phyloP scores from a whole-genome alignment of 2,329 filamentous ascomycete species.

The Colletotrichum caudatum region DNA sequence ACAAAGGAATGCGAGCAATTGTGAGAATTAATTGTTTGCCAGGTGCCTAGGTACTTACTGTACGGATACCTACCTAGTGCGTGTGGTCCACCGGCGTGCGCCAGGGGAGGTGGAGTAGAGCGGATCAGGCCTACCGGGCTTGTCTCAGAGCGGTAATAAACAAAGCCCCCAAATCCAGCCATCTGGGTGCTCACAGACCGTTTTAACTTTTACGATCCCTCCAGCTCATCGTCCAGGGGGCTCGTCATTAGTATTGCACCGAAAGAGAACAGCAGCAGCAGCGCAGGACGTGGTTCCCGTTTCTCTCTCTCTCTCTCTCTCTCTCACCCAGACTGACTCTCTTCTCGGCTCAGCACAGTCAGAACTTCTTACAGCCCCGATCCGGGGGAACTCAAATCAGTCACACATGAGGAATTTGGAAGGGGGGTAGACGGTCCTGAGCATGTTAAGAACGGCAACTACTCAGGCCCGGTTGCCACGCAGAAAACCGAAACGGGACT shows the following conservation, averaged over 20 bases:
- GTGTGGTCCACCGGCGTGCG: slow-evolving; percentile 18
- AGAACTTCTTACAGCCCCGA: slow-evolving; percentile 15
- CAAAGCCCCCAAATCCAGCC: slow-evolving; percentile 41
- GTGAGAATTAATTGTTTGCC: slow-evolving; percentile 22
- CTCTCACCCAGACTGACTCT: slow-evolving; percentile 4
- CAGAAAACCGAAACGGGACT: slow-evolving; percentile 34
- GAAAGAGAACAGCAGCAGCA: slow-evolving; percentile 5
- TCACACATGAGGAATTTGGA: slow-evolving; percentile 15
- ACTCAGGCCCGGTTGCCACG: slow-evolving; percentile 3
- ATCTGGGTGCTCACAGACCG: slow-evolving; percentile 40
- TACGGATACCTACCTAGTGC: slow-evolving; percentile 1
- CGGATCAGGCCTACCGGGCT: slow-evolving; percentile 33
- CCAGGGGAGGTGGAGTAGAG: slow-evolving; percentile 30
- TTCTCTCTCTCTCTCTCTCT: slow-evolving; percentile 9
- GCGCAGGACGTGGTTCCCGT: slow-evolving; percentile 10
- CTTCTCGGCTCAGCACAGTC: slow-evolving; percentile 11
- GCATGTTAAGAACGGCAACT: neutral
- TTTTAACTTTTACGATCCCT: slow-evolving; percentile 42
- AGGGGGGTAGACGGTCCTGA: neutral
- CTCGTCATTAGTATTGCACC: slow-evolving; percentile 32
- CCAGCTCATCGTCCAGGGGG: slow-evolving; percentile 40
- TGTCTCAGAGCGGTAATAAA: slow-evolving; percentile 41
- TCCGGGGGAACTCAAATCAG: slow-evolving; percentile 35
- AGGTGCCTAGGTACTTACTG: no score
- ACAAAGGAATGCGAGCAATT: slow-evolving; percentile 34